These are phyloP conservation scores for Hypoxylon fuscum DNA, from an alignment of 495 filamentous ascomycete species.

Conservation along the genomic window DNA sequence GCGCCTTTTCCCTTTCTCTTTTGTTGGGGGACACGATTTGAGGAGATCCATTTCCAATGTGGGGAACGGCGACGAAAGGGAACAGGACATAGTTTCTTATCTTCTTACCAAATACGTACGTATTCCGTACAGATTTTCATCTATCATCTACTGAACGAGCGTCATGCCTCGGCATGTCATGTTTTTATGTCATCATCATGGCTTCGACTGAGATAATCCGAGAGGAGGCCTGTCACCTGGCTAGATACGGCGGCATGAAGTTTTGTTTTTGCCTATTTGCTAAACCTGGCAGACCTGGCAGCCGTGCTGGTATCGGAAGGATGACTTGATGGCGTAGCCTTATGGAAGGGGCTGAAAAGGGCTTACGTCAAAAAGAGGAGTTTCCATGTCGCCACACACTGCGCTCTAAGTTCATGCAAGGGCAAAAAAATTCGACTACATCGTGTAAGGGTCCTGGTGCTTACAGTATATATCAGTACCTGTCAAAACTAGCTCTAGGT, in stretches of 20 bases:
- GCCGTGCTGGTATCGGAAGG: background rate
- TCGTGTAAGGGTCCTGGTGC: background rate
- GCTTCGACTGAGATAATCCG: background rate
- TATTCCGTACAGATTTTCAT: background rate
- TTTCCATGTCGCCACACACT: conserved; percentile 19
- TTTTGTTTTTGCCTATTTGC: no score
- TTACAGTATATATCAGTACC: background rate
- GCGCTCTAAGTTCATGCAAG: conserved; percentile 23
- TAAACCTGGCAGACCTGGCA: no score
- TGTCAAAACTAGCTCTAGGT: no score
- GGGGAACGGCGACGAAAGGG: conserved; percentile 14
- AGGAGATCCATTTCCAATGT: conserved; percentile 8
- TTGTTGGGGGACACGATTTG: conserved; percentile 30
- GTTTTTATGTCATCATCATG: background rate
- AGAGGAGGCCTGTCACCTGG: background rate
- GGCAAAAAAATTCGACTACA: conserved; percentile 4
- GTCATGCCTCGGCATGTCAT: conserved; percentile 4
- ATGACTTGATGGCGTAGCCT: conserved; percentile 18
- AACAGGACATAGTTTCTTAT: conserved; percentile 4
- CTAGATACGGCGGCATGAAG: no score
- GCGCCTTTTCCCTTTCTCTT: conserved; percentile 12
- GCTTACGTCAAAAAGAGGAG: conserved; percentile 28
- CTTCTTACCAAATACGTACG: background rate
- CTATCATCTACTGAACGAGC: background rate
- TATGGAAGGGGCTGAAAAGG: conserved; percentile 30